Base-by-base conservation (phyloP, 2,329 filamentous ascomycete species). In the Penicillium italicum region DNA sequence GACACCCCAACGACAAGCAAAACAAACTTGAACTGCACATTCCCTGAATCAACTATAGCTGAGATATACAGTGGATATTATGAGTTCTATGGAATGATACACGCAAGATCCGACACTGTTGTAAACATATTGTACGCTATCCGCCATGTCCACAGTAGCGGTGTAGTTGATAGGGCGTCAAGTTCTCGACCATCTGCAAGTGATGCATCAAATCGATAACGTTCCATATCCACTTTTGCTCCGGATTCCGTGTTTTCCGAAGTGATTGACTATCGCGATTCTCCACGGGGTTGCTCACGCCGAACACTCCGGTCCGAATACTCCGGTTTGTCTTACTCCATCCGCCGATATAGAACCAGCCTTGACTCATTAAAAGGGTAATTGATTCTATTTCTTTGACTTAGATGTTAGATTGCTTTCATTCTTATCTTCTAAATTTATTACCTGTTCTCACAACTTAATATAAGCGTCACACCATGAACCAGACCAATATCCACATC, bases 231-330 rank as follows among this genome's bases (percentile, higher is more conserved):
- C 43, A 45, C 20, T 34, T 33, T 34, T 33, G 22, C 14, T 45
- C 43, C 43, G 20, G 20, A 34, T n/a, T 45, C 22, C 43, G 16
- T 20, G 5, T 33, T 45, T 44, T 31, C 28, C 28, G 42, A 22
- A 44, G 28, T 16, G 28, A 44, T 31, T 28, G 42, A 31, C 42
- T 10, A 3, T 22, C 0, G 20, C 33, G 28, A 8, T 22, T 20
- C 7, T 45, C 30, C 18, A 11, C 14, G 7, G 7, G 16, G 11
- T 1, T 24, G n/a, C 12, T 31, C 37, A 43, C 44, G n/a, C 51
- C 51, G 51, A 54, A 54, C 45, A 54, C 51, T 54, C 51, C 51
- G 51, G 30, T 36, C 51, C 44, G 51, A 50, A 50, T 41, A 54
- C 44, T 49, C 51, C 51, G 51, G 7, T 36, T 26, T 53, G 36